These are phyloP conservation scores for Neofusicoccum umdonicola DNA, from an alignment of 2,329 filamentous ascomycete genomes.

Conservation along the genomic window DNA sequence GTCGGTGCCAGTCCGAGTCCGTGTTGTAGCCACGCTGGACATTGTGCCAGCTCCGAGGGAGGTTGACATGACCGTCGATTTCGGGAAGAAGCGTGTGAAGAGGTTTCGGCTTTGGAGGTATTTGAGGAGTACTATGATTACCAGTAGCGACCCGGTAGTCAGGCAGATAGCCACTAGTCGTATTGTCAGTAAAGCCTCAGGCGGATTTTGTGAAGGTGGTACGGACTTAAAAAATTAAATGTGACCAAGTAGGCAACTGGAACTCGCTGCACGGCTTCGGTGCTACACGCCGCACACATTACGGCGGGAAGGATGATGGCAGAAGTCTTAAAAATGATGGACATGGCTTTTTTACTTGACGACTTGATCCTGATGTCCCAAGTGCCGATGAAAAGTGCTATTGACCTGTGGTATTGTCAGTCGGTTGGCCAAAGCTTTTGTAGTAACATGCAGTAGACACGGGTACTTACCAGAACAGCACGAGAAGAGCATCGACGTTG, in stretches of 20 bases:
- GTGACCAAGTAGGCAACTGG: constrained; percentile 8
- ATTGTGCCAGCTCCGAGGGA: neutral
- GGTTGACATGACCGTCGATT: neutral
- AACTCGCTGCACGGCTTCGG: neutral
- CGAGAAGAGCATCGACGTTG: constrained; percentile 13
- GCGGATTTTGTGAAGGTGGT: too few species aligned
- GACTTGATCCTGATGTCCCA: constrained; percentile 8
- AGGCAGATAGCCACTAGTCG: neutral
- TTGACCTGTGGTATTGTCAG: neutral
- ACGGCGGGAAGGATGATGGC: constrained; percentile 6
- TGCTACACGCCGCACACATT: neutral
- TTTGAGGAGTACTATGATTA: constrained; percentile 9
- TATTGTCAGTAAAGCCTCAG: neutral
- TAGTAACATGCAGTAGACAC: neutral
- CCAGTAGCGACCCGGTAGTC: constrained; percentile 4
- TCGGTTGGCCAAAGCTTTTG: neutral
- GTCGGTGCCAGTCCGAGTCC: neutral
- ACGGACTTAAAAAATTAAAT: constrained; percentile 9
- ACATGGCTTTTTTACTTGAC: constrained; percentile 7
- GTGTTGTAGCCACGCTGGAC: neutral
- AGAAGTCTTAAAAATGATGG: neutral
- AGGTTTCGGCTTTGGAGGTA: constrained; percentile 11
- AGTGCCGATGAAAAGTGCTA: constrained; percentile 14
- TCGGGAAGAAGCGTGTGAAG: constrained; percentile 3
- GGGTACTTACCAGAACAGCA: constrained; percentile 12